These are phyloP conservation scores for Pseudozyma sp. DNA, from an alignment of 1,284 basidiomycete genomes.

Conservation along the genomic window DNA sequence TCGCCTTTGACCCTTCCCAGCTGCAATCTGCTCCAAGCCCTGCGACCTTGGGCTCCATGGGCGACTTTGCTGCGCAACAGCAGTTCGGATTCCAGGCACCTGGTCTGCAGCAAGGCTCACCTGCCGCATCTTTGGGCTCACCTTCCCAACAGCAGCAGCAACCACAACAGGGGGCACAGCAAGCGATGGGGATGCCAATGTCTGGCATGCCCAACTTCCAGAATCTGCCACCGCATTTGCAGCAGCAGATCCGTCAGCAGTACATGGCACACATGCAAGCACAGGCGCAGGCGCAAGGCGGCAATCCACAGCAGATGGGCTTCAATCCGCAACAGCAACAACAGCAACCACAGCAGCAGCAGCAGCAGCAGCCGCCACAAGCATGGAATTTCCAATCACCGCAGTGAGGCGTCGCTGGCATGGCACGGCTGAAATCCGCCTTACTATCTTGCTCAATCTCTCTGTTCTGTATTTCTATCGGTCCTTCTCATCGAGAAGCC, in stretches of 20 bases:
- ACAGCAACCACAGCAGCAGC: not conserved
- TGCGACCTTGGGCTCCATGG: slow-evolving; percentile 18
- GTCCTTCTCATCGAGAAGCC: not conserved
- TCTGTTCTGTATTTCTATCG: not conserved
- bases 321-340: slow-evolving; percentile 17
- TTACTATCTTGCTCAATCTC: not conserved
- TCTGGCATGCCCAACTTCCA: slow-evolving; percentile 39
- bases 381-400: slow-evolving; percentile 36
- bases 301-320: slow-evolving; percentile 17
- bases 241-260: slow-evolving; percentile 52
- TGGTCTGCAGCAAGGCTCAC: slow-evolving; percentile 24
- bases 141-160: slow-evolving; percentile 16
- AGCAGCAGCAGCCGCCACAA: slow-evolving; percentile 19
- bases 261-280: slow-evolving; percentile 48
- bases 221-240: slow-evolving; percentile 44
- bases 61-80: slow-evolving; percentile 24
- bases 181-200: slow-evolving; percentile 21
- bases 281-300: slow-evolving; percentile 22
- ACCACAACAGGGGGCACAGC: slow-evolving; percentile 7
- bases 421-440: not conserved
- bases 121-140: slow-evolving; percentile 15
- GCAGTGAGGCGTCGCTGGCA: slow-evolving; percentile 7
- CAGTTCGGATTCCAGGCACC: slow-evolving; percentile 32
- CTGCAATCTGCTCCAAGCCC: slow-evolving; percentile 36
- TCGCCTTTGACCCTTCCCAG: slow-evolving; percentile 35